Base-by-base conservation (phyloP, 352 stramenopile species). In the Phytopythium kandeliae region DNA sequence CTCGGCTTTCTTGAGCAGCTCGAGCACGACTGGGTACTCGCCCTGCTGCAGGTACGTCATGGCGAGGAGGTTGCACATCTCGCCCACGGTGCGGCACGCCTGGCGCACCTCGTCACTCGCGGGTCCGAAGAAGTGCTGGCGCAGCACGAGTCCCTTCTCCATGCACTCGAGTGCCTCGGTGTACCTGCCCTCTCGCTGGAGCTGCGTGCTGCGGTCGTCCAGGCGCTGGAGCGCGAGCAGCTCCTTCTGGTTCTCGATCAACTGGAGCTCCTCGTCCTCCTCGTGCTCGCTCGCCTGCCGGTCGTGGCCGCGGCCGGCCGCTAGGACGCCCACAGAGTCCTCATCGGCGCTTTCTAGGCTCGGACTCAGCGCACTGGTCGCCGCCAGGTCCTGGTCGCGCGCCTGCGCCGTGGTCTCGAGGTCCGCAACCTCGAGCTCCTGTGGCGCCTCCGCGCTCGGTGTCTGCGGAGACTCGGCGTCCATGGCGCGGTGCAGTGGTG, bases 41-140 rank as follows among this genome's bases (percentile, higher is more conserved):
- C 95, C 92, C 51, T 98, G 89, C 63, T 98, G 92, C 26, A 98
- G 57, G 51, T 96, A 97, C n/a, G 84, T 97, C 92, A 98, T 98
- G 9, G 92, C 90, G 19, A 98, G 71, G 21, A 97, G 62, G 65
- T 98, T 98, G 71, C 89, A 98, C 84, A 97, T 96, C 58, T 98
- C 90, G n/a, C 89, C 90, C 8, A 98, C 84, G 0, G 87, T 97
- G 60, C 91, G 92, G 69, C 92, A 98, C 4, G 85, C 88, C 6
- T 60, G 56, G 73, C 84, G 91, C 2, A 98, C 89, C 54, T 97
- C 82, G 28, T 96, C 74, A 30, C 86, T 96, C 24, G 95, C 89
- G 21, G 78, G 75, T 8, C 92, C 92, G 44, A 97, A 97, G 58
- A 97, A 97, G 52, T 97, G 89, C 70, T 98, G 91, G 10, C 92